These are phyloP conservation scores for Colletotrichum sp. DNA, from an alignment of 2,329 filamentous ascomycete genomes.

Conservation along the genomic window DNA sequence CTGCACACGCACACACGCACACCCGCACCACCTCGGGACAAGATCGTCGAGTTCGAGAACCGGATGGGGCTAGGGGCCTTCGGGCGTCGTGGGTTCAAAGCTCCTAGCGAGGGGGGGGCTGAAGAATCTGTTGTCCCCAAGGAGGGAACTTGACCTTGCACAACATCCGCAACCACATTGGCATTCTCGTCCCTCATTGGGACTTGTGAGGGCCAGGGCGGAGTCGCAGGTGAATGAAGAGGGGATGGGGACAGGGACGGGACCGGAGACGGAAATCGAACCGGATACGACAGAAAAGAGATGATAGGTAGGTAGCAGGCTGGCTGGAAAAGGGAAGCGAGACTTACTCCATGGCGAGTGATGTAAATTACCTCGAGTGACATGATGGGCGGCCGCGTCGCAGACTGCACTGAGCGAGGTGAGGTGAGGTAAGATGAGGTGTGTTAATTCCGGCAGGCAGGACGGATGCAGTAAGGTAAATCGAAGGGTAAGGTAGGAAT, in stretches of 20 bases:
- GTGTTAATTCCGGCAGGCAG: neutral
- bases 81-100: neutral
- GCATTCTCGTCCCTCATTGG: neutral
- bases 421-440: neutral
- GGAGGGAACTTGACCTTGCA: neutral
- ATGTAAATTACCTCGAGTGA: constrained; percentile 76
- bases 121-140: neutral
- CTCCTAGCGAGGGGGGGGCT: neutral
- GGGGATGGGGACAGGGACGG: neutral
- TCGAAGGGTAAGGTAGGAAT: neutral
- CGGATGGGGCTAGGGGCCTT: neutral
- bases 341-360: constrained; percentile 74
- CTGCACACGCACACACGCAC: neutral
- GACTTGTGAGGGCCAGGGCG: neutral
- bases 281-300: constrained; percentile 11
- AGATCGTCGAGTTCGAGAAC: neutral
- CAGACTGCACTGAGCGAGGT: neutral
- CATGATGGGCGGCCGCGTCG: constrained; percentile 44
- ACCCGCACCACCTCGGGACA: neutral
- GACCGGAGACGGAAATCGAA: constrained; percentile 16
- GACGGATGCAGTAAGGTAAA: neutral
- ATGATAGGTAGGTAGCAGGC: neutral
- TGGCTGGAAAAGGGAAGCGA: neutral
- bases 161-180: neutral
- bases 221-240: neutral